A percentile compares a stretch with the other conserved stretches of the same genome.
Conservation (phyloP, 129 eudicot genomes). For the Arctium lappa region DNA sequence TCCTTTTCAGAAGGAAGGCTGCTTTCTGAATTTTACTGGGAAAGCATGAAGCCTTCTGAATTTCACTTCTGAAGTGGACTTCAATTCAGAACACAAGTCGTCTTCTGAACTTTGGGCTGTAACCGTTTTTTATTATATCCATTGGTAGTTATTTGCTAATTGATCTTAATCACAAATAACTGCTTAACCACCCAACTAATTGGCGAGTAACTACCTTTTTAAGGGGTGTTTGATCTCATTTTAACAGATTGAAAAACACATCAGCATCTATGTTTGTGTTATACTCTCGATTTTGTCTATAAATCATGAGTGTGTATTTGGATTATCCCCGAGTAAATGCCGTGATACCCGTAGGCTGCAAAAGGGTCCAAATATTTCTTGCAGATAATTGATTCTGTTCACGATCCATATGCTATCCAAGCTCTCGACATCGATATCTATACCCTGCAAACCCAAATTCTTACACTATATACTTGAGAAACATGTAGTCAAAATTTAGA, state of each 20-base stretch:
- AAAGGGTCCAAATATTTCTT: too few relatives aligned
- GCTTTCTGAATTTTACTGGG: too few relatives aligned
- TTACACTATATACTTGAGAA: neutral
- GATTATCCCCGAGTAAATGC: neutral
- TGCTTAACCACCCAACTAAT: too few relatives aligned
- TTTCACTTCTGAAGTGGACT: neutral
- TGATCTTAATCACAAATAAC: too few relatives aligned
- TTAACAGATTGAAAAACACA: neutral
- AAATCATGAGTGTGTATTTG: neutral
- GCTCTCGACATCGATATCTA: too few relatives aligned
- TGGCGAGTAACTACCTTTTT: neutral
- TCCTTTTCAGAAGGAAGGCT: too few relatives aligned
- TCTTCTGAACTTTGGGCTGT: neutral
- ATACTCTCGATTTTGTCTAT: neutral
- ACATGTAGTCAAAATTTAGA: neutral
- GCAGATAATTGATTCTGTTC: neutral
- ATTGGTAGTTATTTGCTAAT: neutral
- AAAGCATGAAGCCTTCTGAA: too few relatives aligned
- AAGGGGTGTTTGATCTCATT: neutral
- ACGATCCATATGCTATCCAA: neutral
- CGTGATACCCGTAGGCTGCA: neutral
- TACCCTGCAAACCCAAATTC: neutral
- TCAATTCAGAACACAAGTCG: neutral
- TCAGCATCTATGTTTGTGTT: neutral
- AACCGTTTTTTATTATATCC: neutral